Evolutionary conservation across 345 rosid genomes (phyloP).

Genomic region (Camelina neglecta): DNA sequence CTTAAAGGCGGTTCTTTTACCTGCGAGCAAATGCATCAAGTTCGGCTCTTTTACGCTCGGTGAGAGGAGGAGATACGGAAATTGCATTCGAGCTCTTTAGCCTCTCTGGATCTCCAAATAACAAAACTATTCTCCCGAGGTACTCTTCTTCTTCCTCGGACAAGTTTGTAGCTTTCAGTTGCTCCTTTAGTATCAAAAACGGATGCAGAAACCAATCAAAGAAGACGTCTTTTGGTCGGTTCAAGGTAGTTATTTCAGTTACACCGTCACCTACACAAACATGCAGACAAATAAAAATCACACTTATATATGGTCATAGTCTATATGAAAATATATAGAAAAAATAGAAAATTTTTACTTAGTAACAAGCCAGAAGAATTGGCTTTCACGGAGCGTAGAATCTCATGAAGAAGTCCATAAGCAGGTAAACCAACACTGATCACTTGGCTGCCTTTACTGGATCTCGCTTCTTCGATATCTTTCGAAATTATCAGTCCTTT

Average conservation of each 20-base stretch:
- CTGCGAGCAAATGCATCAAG: conserved; percentile 95
- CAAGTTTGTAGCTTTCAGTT: conserved; percentile 82
- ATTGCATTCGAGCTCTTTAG: conserved; percentile 54
- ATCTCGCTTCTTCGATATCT: conserved; percentile 83
- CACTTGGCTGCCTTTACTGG: conserved; percentile 60
- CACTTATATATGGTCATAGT: background rate
- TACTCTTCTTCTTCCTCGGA: conserved; percentile 78
- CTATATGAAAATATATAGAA: background rate
- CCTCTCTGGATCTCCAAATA: conserved; percentile 65
- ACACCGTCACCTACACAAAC: conserved; percentile 56
- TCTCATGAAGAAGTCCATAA: conserved; percentile 63
- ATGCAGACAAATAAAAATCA: background rate
- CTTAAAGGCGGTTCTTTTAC: conserved; percentile 41
- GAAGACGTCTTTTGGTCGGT: conserved; percentile 83
- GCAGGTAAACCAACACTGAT: conserved; percentile 90
- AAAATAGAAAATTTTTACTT: conserved; percentile 51
- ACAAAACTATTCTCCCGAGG: conserved; percentile 71
- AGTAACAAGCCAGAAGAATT: conserved; percentile 70
- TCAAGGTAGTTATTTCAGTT: conserved; percentile 70
- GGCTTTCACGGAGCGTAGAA: conserved; percentile 68
- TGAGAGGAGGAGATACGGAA: conserved; percentile 61
- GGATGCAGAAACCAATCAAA: conserved; percentile 96
- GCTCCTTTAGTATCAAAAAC: conserved; percentile 82
- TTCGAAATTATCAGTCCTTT: conserved; percentile 74
- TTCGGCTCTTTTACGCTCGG: conserved; percentile 84